Percentiles rank a stretch among this genome's conserved stretches.
These are phyloP conservation scores for Colletotrichum sp. DNA, from an alignment of 2,329 filamentous ascomycete genomes.

Conservation along the genomic window DNA sequence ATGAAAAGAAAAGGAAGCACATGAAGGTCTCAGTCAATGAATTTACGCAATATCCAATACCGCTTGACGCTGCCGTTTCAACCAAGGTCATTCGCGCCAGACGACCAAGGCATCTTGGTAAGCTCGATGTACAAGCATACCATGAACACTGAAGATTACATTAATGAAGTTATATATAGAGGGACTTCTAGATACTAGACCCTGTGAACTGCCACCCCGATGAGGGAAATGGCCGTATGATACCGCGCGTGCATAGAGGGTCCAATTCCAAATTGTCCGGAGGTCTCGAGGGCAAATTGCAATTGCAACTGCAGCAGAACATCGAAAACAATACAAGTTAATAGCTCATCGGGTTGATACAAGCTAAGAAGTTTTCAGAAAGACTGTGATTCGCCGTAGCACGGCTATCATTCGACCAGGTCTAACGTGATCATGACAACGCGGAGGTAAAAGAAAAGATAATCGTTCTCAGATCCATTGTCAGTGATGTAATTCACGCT, in stretches of 20 bases:
- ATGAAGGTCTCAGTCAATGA: fast-evolving
- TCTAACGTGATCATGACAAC: background rate
- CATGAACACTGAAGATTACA: background rate
- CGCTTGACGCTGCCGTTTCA: background rate
- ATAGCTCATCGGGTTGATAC: background rate
- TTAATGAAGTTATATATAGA: fast-evolving
- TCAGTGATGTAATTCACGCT: too few species aligned
- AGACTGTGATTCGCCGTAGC: background rate
- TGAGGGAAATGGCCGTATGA: fast-evolving
- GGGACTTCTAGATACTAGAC: fast-evolving
- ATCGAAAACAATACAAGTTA: background rate
- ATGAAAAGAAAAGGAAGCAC: background rate
- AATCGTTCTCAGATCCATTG: background rate
- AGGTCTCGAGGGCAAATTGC: background rate
- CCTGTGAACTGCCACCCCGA: background rate
- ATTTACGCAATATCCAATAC: fast-evolving
- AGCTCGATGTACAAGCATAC: background rate
- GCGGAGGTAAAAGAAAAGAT: background rate
- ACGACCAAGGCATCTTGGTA: fast-evolving
- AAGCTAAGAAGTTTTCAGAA: background rate
- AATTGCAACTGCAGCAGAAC: fast-evolving
- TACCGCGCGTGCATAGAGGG: fast-evolving
- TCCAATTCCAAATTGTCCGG: fast-evolving
- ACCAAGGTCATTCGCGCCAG: background rate
- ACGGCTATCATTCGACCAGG: background rate